Evolutionary conservation across 106 monocot genomes (phyloP), one percentile per base, ranked within the genome.

Genomic region (Dendrobium officinale): DNA sequence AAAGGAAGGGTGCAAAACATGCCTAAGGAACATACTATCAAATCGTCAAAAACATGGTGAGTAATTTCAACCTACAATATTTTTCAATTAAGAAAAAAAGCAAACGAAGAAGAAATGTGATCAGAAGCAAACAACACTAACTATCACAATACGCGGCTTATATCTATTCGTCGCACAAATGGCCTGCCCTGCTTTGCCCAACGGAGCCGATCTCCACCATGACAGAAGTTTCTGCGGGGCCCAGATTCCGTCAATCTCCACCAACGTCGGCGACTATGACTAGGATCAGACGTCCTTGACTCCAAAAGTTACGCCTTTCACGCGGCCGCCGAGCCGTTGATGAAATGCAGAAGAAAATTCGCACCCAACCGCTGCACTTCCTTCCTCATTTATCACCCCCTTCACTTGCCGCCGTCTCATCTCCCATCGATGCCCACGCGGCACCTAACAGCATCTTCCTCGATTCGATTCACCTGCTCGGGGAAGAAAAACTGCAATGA

Each of bases 281-380:
- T 33, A 70, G 29, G 70, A 33, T 70, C 42, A 43, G n/a, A 74
- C 74, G 11, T 44, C 40, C 74, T 44, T 74, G 74, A 43, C 51
- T 29, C 17, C 43, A 37, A 19, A 74, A 43, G 43, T 19, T 74
- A 74, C 42, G 43, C 74, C 9, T 44, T 74, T 29, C n/a, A 74
- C 74, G 74, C 74, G 74, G 42, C 74, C 20, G 74, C 74, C 18
- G 74, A 42, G 26, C 68, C 42, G 73, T 74, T 74, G 20, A 74
- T 18, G 43, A 20, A 42, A 5, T 76, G 45, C 24, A 27, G 76
- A 76, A 47, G 76, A 24, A 74, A 76, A 76, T 76, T 76, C 48
- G 20, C 45, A 49, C 2, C 26, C 47, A 76, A 47, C 24, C 22
- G 74, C 43, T 31, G 70, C 33, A 31, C 70, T 51, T 51, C 51